Conservation (phyloP, 208 protist species). For the Crithidia fasciculata region DNA sequence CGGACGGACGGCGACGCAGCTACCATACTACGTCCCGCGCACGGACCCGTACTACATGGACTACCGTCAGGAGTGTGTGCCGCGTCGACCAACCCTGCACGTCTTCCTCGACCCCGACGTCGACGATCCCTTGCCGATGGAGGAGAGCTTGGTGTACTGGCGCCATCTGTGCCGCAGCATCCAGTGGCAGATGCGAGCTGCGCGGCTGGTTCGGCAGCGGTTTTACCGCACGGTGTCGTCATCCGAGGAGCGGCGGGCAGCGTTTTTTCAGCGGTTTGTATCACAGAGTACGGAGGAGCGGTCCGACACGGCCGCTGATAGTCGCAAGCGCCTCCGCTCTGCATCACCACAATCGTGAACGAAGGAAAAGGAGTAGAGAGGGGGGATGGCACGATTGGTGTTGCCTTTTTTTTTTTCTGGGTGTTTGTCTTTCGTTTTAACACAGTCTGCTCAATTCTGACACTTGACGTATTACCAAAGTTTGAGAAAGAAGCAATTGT, state of each 20-base stretch:
- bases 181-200: slow-evolving; percentile 63
- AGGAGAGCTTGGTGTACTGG: slow-evolving; percentile 62
- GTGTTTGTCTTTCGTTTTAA: too few relatives aligned
- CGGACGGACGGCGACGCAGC: slow-evolving; percentile 49
- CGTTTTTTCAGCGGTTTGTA: slow-evolving; percentile 6
- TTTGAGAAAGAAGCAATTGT: too few relatives aligned
- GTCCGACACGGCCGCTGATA: neutral
- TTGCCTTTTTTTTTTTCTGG: slow-evolving; percentile 5
- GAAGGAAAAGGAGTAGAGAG: too few relatives aligned
- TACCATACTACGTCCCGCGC: slow-evolving; percentile 76
- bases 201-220: slow-evolving; percentile 48
- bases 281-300: neutral
- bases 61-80: slow-evolving; percentile 64
- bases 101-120: slow-evolving; percentile 75
- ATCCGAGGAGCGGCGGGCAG: slow-evolving; percentile 13
- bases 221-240: slow-evolving; percentile 54
- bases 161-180: slow-evolving; percentile 72
- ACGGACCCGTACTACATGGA: slow-evolving; percentile 79
- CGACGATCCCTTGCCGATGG: slow-evolving; percentile 56
- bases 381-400: neutral
- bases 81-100: slow-evolving; percentile 72
- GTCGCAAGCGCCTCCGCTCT: slow-evolving; percentile 14
- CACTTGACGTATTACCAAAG: too few relatives aligned
- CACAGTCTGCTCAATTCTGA: too few relatives aligned
- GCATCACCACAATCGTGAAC: too few relatives aligned